A percentile compares a stretch with the other conserved stretches of the same genome.
These are phyloP conservation scores for Termitomyces sp. DNA, from an alignment of 768 basidiomycete species.

Conservation along the genomic window DNA sequence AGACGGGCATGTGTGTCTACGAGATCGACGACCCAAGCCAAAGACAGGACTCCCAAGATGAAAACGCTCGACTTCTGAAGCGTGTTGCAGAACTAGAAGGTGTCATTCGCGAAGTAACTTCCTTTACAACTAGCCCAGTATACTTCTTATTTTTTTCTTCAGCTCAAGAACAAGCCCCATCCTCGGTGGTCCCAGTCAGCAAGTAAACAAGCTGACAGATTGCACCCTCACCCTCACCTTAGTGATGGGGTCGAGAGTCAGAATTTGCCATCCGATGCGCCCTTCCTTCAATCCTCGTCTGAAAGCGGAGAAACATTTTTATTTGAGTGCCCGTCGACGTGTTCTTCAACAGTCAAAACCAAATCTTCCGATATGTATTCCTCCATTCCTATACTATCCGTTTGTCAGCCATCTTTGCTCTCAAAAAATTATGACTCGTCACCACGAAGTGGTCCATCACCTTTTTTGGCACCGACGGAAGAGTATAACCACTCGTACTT, in stretches of 20 bases:
- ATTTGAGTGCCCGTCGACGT: constrained; percentile 7
- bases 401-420: constrained; percentile 20
- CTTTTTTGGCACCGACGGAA: constrained; percentile 40
- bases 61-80: constrained; percentile 58
- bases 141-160: constrained; percentile 10
- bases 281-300: constrained; percentile 24
- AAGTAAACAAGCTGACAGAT: constrained; percentile 28
- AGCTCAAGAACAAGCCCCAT: constrained; percentile 73
- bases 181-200: constrained; percentile 54
- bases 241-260: constrained; percentile 13
- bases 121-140: constrained; percentile 14
- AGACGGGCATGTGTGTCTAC: constrained; percentile 82
- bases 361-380: constrained; percentile 14
- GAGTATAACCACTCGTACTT: constrained; percentile 30
- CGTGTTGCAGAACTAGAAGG: constrained; percentile 81
- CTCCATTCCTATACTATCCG: constrained; percentile 15
- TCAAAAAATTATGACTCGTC: constrained; percentile 23
- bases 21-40: constrained; percentile 74
- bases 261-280: constrained; percentile 17
- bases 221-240: constrained; percentile 17
- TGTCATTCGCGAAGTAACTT: constrained; percentile 68
- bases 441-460: constrained; percentile 30
- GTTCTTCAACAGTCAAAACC: constrained; percentile 8
- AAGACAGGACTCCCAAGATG: constrained; percentile 49
- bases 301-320: constrained; percentile 20